Conservation (phyloP, 257 asterid species). For the Galeopsis tetrahit region DNA sequence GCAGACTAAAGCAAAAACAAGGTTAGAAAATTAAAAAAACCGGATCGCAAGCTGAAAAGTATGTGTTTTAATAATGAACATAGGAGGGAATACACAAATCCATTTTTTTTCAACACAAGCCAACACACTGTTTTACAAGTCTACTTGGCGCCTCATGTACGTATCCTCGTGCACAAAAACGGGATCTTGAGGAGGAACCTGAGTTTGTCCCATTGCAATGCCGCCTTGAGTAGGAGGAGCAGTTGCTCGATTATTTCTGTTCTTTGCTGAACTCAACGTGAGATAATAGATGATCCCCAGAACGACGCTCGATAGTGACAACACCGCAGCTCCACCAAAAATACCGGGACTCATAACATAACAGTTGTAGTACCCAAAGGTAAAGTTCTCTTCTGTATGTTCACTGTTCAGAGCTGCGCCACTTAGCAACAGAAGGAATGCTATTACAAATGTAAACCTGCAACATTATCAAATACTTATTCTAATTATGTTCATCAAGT, state of each 20-base stretch:
- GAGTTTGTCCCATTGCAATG: slow-evolving; percentile 88
- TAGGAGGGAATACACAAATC: background rate
- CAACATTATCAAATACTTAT: slow-evolving; percentile 25
- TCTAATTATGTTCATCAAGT: background rate
- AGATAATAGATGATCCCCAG: slow-evolving; percentile 73
- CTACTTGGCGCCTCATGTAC: slow-evolving; percentile 68
- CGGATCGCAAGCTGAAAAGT: too few species aligned
- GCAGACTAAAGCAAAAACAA: too few species aligned
- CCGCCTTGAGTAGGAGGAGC: slow-evolving; percentile 50
- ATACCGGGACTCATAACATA: slow-evolving; percentile 84
- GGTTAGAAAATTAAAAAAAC: too few species aligned
- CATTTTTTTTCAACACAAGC: too few species aligned
- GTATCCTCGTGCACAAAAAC: slow-evolving; percentile 93
- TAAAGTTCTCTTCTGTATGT: slow-evolving; percentile 73
- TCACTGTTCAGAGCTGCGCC: slow-evolving; percentile 93
- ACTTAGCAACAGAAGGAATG: slow-evolving; percentile 79
- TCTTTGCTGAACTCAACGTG: slow-evolving; percentile 52
- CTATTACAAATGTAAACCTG: slow-evolving; percentile 91
- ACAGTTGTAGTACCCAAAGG: slow-evolving; percentile 70
- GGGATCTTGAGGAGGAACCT: slow-evolving; percentile 59
- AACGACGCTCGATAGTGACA: slow-evolving; percentile 69
- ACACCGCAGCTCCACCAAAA: slow-evolving; percentile 79
- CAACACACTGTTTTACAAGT: background rate
- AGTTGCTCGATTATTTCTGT: slow-evolving; percentile 26
- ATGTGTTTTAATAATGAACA: too few species aligned